Conservation (phyloP, 345 rosid species). For the Trapa incisa region DNA sequence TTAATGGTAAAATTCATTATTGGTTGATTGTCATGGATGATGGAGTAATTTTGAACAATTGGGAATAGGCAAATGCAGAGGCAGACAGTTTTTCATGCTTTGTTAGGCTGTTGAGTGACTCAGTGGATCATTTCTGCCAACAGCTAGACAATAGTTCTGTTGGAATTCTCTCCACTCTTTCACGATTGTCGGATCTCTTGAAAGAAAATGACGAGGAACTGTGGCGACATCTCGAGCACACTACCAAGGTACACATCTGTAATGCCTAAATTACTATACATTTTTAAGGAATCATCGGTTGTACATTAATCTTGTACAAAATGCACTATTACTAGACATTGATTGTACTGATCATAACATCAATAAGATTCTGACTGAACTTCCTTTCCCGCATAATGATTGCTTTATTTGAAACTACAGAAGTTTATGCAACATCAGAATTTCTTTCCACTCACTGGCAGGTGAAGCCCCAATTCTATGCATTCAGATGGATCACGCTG, state of each 20-base stretch:
- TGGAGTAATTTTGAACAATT: background rate
- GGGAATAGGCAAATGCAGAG: slow-evolving; percentile 44
- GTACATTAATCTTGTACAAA: no score
- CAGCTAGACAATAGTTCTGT: slow-evolving; percentile 57
- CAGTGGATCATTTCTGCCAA: slow-evolving; percentile 64
- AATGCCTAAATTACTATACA: background rate
- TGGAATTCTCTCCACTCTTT: slow-evolving; percentile 56
- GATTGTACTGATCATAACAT: no score
- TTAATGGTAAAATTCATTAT: background rate
- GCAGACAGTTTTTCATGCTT: slow-evolving; percentile 60
- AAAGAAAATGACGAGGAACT: slow-evolving; percentile 52
- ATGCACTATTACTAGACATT: no score
- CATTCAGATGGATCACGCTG: slow-evolving; percentile 61
- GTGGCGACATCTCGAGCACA: slow-evolving; percentile 57
- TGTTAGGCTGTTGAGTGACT: slow-evolving; percentile 47
- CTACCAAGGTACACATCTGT: slow-evolving; percentile 25
- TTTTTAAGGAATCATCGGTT: no score
- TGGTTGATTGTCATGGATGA: background rate
- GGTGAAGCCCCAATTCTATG: slow-evolving; percentile 68
- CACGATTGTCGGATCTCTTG: slow-evolving; percentile 41
- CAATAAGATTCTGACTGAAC: background rate
- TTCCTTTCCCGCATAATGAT: background rate
- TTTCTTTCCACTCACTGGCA: slow-evolving; percentile 10
- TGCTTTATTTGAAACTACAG: background rate
- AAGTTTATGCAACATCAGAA: background rate